Conservation (phyloP, 768 basidiomycete genomes). For the Lentinus brumalis region DNA sequence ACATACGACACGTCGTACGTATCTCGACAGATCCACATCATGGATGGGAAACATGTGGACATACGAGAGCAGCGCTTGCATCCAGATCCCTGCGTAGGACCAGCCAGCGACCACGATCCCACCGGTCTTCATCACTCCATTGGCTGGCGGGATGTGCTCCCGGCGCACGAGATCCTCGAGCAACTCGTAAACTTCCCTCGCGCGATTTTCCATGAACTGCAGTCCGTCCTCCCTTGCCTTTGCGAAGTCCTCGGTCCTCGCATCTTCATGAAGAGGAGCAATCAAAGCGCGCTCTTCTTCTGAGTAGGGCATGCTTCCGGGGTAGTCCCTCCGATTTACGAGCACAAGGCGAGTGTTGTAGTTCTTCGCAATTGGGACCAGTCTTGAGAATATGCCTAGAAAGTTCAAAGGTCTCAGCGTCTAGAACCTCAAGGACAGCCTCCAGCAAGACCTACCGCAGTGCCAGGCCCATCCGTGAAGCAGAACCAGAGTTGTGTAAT, state of each 20-base stretch:
- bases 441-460: neutral
- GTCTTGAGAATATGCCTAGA: neutral
- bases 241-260: neutral
- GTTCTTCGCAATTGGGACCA: constrained; percentile 15
- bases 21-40: neutral
- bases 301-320: constrained; percentile 14
- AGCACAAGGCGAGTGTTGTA: constrained; percentile 20
- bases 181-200: constrained; percentile 1
- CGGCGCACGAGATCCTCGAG: neutral
- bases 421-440: too few species aligned
- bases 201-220: neutral
- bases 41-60: neutral
- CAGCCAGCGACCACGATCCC: constrained; percentile 18
- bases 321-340: constrained; percentile 24
- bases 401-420: neutral
- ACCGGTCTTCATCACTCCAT: neutral
- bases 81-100: constrained; percentile 9
- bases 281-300: constrained; percentile 9
- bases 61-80: constrained; percentile 10
- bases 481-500: constrained; percentile 4
- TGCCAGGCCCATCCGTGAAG: constrained; percentile 10
- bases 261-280: too few species aligned
- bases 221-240: neutral
- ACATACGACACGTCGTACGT: constrained; percentile 5
- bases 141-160: neutral